These are phyloP conservation scores for Pulveroboletus ravenelii DNA, from an alignment of 768 basidiomycete genomes.

Conservation along the genomic window DNA sequence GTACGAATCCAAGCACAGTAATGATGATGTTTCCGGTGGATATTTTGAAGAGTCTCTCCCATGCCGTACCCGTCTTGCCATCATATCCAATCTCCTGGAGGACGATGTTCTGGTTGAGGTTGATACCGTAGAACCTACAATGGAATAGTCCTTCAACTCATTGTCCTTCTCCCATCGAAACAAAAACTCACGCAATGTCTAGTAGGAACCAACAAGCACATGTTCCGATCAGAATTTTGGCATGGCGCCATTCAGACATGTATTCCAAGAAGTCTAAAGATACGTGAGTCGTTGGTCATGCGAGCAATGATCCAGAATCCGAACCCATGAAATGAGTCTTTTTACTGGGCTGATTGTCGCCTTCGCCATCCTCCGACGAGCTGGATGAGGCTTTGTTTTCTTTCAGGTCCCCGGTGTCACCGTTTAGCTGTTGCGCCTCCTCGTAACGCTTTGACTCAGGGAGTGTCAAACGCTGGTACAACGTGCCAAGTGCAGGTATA, in stretches of 20 bases:
- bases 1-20: constrained; percentile 71
- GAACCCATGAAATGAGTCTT: constrained; percentile 51
- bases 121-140: constrained; percentile 69
- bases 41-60: constrained; percentile 64
- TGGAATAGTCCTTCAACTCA: neutral
- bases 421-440: constrained; percentile 33
- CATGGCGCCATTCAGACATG: constrained; percentile 69
- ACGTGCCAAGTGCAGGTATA: constrained; percentile 66
- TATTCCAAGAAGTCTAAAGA: constrained; percentile 56
- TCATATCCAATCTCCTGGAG: constrained; percentile 68
- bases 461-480: constrained; percentile 72
- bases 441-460: constrained; percentile 60
- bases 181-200: constrained; percentile 52
- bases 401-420: constrained; percentile 30
- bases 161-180: neutral
- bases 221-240: constrained; percentile 64
- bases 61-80: constrained; percentile 50
- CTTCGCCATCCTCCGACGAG: constrained; percentile 1
- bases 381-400: constrained; percentile 20
- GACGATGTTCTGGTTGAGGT: constrained; percentile 73
- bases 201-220: constrained; percentile 70
- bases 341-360: constrained; percentile 29
- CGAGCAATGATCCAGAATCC: neutral
- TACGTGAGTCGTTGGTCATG: neutral
- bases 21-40: constrained; percentile 68